Evolutionary conservation across 306 rosid genomes (phyloP), one percentile per base, ranked within the genome.

Genomic region (Crotalaria pallida): DNA sequence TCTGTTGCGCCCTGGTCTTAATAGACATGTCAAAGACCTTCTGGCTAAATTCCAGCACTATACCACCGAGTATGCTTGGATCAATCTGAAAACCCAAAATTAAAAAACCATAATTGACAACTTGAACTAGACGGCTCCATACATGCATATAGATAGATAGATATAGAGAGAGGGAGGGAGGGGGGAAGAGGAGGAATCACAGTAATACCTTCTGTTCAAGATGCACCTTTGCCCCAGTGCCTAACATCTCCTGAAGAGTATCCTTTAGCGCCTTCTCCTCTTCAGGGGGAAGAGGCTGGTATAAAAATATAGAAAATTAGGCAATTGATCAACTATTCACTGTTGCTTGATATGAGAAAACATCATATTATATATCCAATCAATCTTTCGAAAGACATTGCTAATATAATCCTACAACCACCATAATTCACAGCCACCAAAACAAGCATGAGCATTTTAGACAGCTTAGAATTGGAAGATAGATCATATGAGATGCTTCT

Each of bases 21-120:
- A 91, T 87, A 38, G 97, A 94, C 95, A 91, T 87, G 82, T 94
- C 99, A 23, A 91, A 87, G 52, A 91, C 92, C 84, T 94, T 94
- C 81, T 67, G 83, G 65, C 58, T 79, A 56, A 91, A 94, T 55
- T 91, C 95, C 27, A 94, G 84, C 73, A 91, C 87, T n/a, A 91
- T 60, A 38, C 99, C 99, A 38, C 96, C 97, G 77, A 91, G 82
- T 26, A 91, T 89, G 55, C 91, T 87, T 73, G 92, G 80, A 83
- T 94, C 97, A 66, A 94, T 91, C 99, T 94, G 83, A 41, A 57
- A 77, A 10, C 13, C 15, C 47, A 34, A 74, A 6, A 10, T 40
- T 12, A 69, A 13, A 36, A 22, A 47, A 55, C 23, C 12, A 1
- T 61, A 45, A 24, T 58, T 17, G 41, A 38, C 24, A 31, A 66